Evolutionary conservation across 2,329 filamentous ascomycete species (phyloP).

Genomic region (Ceratocystis cacaofunesta): DNA sequence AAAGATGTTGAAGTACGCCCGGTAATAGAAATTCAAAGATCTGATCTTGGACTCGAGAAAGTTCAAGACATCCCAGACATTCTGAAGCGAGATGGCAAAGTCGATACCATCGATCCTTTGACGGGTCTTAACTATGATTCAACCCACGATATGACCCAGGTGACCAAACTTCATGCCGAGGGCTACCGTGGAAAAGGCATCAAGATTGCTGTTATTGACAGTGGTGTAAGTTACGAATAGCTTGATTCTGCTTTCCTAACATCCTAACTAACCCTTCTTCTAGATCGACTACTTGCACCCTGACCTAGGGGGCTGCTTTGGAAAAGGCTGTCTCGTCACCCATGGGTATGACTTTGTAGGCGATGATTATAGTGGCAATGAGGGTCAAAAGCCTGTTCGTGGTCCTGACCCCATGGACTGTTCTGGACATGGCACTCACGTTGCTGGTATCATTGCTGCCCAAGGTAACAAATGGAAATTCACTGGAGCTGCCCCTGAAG

Average conservation of each 20-base stretch:
- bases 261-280: not conserved
- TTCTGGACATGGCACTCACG: slow-evolving; percentile 45
- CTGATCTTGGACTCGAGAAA: slow-evolving; percentile 27
- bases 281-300: slow-evolving; percentile 48
- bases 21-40: slow-evolving; percentile 30
- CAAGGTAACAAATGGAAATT: slow-evolving; percentile 33
- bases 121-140: slow-evolving; percentile 24
- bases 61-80: not conserved
- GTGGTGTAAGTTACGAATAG: slow-evolving; percentile 31
- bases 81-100: not conserved
- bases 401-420: slow-evolving; percentile 41
- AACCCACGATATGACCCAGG: slow-evolving; percentile 42
- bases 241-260: not conserved
- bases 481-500: slow-evolving; percentile 41
- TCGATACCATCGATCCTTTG: slow-evolving; percentile 1
- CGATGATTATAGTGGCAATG: slow-evolving; percentile 32
- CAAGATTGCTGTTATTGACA: slow-evolving; percentile 40
- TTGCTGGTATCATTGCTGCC: slow-evolving; percentile 47
- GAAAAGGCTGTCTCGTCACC: slow-evolving; percentile 40
- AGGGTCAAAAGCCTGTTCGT: slow-evolving; percentile 25
- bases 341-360: slow-evolving; percentile 46
- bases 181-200: slow-evolving; percentile 37
- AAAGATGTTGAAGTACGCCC: slow-evolving; percentile 37
- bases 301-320: slow-evolving; percentile 50
- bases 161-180: slow-evolving; percentile 36